These are phyloP conservation scores for Oryza rufipogon DNA, from an alignment of 176 grass and related monocot genomes.

Conservation along the genomic window DNA sequence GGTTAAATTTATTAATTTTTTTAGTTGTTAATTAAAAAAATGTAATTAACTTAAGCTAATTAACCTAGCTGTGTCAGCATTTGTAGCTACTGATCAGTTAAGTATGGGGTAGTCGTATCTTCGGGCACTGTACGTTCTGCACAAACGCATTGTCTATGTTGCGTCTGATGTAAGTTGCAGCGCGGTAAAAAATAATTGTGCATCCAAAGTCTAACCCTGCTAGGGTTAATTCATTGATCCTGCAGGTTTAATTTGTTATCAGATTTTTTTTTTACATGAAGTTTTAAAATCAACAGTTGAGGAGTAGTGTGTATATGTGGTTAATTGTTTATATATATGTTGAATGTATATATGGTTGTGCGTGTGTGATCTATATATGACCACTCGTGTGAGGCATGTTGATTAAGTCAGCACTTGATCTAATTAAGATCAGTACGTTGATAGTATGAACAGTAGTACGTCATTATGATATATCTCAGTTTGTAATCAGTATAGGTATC, in stretches of 20 bases:
- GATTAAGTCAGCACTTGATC: background rate
- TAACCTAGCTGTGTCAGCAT: too few species aligned
- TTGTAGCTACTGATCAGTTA: background rate
- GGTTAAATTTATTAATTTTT: background rate
- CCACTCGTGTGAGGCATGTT: constrained; percentile 34
- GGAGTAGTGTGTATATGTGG: background rate
- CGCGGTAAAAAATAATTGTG: background rate
- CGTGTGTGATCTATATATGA: background rate
- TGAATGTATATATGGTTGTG: background rate
- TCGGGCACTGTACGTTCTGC: background rate
- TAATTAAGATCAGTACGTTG: too few species aligned
- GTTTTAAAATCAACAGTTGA: background rate
- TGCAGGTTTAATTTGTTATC: background rate
- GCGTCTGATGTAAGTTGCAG: background rate
- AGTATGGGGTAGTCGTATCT: background rate
- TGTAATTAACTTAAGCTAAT: too few species aligned
- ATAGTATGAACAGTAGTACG: background rate
- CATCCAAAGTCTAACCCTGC: background rate
- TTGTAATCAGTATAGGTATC: too few species aligned
- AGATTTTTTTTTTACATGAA: background rate
- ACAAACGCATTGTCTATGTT: background rate
- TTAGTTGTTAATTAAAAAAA: too few species aligned
- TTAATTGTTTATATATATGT: background rate
- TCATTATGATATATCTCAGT: too few species aligned
- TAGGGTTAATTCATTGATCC: background rate